Evolutionary conservation across 202 grass and related monocot species (phyloP), one percentile per base, ranked within the genome.

Genomic region (Schoenoplectus tabernaemontani): DNA sequence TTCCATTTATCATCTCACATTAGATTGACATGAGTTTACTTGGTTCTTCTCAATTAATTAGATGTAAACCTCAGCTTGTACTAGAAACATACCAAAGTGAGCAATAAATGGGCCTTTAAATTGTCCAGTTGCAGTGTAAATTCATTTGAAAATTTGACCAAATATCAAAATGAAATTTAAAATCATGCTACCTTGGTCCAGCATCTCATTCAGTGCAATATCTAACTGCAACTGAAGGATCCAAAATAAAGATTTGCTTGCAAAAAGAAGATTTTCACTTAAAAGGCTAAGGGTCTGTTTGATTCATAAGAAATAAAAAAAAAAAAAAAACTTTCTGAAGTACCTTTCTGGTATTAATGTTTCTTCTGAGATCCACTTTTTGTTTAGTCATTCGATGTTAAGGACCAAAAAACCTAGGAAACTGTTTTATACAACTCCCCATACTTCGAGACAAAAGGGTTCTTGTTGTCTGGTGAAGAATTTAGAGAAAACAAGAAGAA

Each of bases 191-290:
- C 9, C 41, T 80, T 64, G 77, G 77, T 41, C 39, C 24, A 80
- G 51, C 41, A 42, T 64, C 33, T 46, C 12, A 33, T 46, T 62
- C 38, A 79, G 39, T 80, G 12, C 23, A 50, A 64, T 4, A 32
- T 79, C 9, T 43, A 50, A 36, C 28, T 42, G 11, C 22, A 33
- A 61, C 19, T 33, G 15, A 46, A 51, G 34, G 6, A 41, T 50
- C 28, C 59, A 60, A 78, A 60, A 42, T 58, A 78, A 78, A 78
- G 34, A 7, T 78, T 48, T 33, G 37, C 38, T 78, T 78, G 30
- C n/a, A 69, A 7, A 69, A 5, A 43, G 44, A 42, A 42, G 44
- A 16, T 17, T 56, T 56, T 53, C 16, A n/a, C 50, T 53, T n/a
- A 50, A 50, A 2, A 13, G n/a, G n/a, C n/a, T n/a, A n/a, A 4